Evolutionary conservation across 148 eudicot genomes (phyloP).

Genomic region (Chenopodium album): DNA sequence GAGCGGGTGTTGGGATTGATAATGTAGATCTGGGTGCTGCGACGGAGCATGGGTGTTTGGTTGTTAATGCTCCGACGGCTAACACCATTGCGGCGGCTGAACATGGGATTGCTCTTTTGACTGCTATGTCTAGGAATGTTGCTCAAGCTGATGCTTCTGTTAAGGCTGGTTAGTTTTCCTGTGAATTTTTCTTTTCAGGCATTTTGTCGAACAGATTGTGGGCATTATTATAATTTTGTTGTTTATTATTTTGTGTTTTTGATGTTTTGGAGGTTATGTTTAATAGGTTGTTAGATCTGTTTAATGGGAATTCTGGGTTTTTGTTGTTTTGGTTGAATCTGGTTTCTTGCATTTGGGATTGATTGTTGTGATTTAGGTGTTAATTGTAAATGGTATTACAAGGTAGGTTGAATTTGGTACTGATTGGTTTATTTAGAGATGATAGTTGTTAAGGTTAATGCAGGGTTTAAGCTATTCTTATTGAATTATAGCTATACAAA

Average conservation of each 20-base stretch:
- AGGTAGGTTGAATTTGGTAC: background rate
- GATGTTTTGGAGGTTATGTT: background rate
- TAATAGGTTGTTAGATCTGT: constrained; percentile 9
- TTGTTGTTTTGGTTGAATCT: constrained; percentile 9
- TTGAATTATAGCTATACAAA: background rate
- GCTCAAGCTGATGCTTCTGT: constrained; percentile 97
- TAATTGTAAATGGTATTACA: background rate
- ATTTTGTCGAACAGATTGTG: constrained; percentile 36
- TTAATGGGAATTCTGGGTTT: constrained; percentile 12
- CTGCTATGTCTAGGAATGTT: constrained; percentile 91
- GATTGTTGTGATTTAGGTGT: background rate
- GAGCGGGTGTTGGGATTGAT: constrained; percentile 98
- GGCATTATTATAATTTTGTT: background rate
- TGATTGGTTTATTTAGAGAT: background rate
- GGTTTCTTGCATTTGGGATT: background rate
- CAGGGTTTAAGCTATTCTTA: background rate
- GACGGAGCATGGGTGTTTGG: constrained; percentile 92
- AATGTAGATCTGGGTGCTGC: constrained; percentile 98
- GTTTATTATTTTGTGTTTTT: background rate
- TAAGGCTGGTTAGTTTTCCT: constrained; percentile 58
- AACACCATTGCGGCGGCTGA: constrained; percentile 98
- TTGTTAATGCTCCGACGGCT: constrained; percentile 96
- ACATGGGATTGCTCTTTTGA: constrained; percentile 83
- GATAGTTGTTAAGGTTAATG: background rate
- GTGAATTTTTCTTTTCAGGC: constrained; percentile 5